Evolutionary conservation across 2,329 filamentous ascomycete genomes (phyloP).

Genomic region (Trichoderma gracile): DNA sequence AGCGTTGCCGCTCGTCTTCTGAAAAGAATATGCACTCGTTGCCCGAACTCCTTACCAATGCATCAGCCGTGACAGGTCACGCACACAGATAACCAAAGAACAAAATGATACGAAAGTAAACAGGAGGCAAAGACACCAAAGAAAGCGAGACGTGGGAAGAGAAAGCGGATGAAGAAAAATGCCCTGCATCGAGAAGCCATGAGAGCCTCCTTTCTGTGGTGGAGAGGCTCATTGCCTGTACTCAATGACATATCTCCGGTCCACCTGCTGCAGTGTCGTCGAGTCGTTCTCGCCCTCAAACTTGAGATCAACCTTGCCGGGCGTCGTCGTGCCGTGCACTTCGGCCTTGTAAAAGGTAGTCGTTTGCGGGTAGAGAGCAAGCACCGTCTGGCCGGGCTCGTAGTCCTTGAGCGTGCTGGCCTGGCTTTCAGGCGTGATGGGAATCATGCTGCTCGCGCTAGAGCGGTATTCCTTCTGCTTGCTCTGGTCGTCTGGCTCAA

Average conservation of each 20-base stretch:
- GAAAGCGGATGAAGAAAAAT: no score
- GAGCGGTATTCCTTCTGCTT: conserved; percentile 70
- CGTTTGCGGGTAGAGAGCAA: conserved; percentile 79
- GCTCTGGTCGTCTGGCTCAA: conserved; percentile 70
- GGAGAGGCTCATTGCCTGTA: conserved; percentile 49
- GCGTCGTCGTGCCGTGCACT: conserved; percentile 67
- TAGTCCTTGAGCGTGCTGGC: conserved; percentile 58
- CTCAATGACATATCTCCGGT: conserved; percentile 74
- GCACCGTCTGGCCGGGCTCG: conserved; percentile 68
- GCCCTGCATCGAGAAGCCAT: no score
- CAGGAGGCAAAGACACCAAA: not conserved
- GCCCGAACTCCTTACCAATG: not conserved
- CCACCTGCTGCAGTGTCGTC: conserved; percentile 73
- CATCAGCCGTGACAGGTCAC: not conserved
- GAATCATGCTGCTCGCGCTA: conserved; percentile 73
- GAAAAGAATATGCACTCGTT: not conserved
- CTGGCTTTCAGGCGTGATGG: conserved; percentile 61
- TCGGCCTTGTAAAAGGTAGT: conserved; percentile 85
- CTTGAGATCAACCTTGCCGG: conserved; percentile 62
- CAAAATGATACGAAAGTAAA: not conserved
- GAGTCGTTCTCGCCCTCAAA: conserved; percentile 79
- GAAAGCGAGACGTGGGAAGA: not conserved
- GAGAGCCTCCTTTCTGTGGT: no score
- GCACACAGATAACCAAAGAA: not conserved
- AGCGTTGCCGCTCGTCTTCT: conserved; percentile 20